Evolutionary conservation across 768 basidiomycete species (phyloP), one percentile per base, ranked within the genome.

Genomic region (Grammothele lineata): DNA sequence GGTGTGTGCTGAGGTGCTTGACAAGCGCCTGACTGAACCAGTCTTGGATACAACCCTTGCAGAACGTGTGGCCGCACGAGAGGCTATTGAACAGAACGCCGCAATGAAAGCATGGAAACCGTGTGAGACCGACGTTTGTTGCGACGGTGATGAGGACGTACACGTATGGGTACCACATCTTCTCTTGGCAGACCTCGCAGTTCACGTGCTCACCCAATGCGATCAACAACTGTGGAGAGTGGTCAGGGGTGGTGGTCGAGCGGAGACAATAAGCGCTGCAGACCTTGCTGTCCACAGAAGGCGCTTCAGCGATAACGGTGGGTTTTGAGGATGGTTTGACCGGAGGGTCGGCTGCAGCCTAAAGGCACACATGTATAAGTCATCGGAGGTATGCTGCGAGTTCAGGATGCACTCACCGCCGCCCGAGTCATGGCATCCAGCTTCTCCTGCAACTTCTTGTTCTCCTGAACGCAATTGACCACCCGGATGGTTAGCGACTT

Each of bases 11-110:
- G 54, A 77, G 65, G 51, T 84, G 78, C 51, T 75, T 73, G 0
- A 64, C 67, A 40, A 78, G 73, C 0, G 65, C 72, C 3, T 76
- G 75, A 41, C 51, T 64, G 51, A 78, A 76, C 73, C 73, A 74
- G 55, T 80, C 77, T 37, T 71, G 68, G 7, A 88, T 68, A 54
- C 85, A 88, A 5, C 60, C 60, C 51, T 75, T 66, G 58, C 85
- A 89, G 58, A 82, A 87, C 0, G 78, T 76, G 62, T 89, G 86
- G 3, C 86, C 86, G 45, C 86, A 89, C 5, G 76, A 63, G 18
- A 88, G 69, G 5, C 85, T 87, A 55, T 8, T 26, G 18, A 8
- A 36, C 6, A 14, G 17, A 9, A 32, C 8, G 9, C 30, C 30
- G 30, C n/a, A n/a, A n/a, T n/a, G n/a, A n/a, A n/a, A n/a, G n/a